Base-by-base conservation (phyloP, 768 basidiomycete species). In the Auricularia cornea region DNA sequence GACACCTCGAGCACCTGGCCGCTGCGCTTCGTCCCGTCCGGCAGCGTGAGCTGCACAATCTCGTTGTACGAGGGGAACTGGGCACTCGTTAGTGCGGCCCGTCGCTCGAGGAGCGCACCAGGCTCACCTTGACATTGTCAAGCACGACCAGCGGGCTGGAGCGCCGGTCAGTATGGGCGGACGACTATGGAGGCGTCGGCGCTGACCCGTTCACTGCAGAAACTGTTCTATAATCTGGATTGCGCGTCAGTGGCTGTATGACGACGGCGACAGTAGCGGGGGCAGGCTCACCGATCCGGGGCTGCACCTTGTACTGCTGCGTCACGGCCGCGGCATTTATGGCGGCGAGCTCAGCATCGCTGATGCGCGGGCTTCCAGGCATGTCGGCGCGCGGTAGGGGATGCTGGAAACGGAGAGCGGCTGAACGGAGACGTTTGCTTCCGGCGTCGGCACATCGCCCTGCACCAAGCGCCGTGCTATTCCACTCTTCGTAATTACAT, bases 31-130 rank as follows among this genome's bases (percentile, higher is more conserved):
- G 94, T 82, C 16, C 97, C 97, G 74, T 99, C 96, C 10, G 96
- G 94, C 40, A 99, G 81, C 14, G 95, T 97, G 68, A 98, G 80
- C 71, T 90, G 86, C 30, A 98, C 96, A 71, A 98, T 98, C 81
- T 98, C 96, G 76, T 98, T 98, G 81, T 97, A 98, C 26, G 94
- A 92, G 4, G 95, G 89, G 74, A 97, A 98, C 93, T 97, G 68
- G 63, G 63, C 35, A 63, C 16, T 1, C 32, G 59, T 48, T 16
- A 38, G 44, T 12, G 12, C 28, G 31, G 6, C 12, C 16, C 44
- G 59, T 3, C 62, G 18, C 6, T 28, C 29, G 48, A 44, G 59
- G 28, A 31, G 12, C 14, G 30, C 28, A 26, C n/a, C 60, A 54
- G 52, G 56, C 83, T 62, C 70, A 92, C 94, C 82, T 96, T 97